phyloP scores from a whole-genome alignment of 1,284 basidiomycete genomes.

The Rhodotorula sp. region DNA sequence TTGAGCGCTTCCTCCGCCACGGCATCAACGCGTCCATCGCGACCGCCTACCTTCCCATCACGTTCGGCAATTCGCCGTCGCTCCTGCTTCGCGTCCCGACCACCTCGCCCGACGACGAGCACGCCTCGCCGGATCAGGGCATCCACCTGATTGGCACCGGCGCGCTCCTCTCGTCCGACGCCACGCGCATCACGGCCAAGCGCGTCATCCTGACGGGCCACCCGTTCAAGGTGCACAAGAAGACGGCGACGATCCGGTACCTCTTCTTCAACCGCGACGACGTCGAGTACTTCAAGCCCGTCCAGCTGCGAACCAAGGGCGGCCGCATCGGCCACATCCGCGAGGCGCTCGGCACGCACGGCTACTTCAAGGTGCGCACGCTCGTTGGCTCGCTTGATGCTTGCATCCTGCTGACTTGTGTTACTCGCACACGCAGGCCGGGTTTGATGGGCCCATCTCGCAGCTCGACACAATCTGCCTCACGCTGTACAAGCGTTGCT shows the following conservation, averaged over 20 bases:
- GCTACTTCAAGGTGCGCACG: conserved; percentile 79
- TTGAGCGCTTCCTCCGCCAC: conserved; percentile 86
- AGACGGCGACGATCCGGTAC: conserved; percentile 94
- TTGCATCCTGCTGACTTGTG: not conserved
- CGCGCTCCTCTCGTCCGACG: conserved; percentile 81
- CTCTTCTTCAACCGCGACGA: conserved; percentile 97
- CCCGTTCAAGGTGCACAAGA: conserved; percentile 96
- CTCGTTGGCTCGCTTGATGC: not conserved
- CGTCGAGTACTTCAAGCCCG: conserved; percentile 87
- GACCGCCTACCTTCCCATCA: conserved; percentile 83
- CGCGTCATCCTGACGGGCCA: conserved; percentile 91
- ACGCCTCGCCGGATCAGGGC: conserved; percentile 45
- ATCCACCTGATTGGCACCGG: conserved; percentile 82
- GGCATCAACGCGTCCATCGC: conserved; percentile 66
- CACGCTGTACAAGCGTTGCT: conserved; percentile 52
- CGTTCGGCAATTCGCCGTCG: conserved; percentile 64
- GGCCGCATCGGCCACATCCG: conserved; percentile 86
- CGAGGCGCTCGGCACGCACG: conserved; percentile 95
- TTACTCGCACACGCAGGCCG: conserved; percentile 26
- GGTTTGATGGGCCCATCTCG: conserved; percentile 91
- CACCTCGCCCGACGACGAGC: conserved; percentile 42
- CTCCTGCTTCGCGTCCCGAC: conserved; percentile 45
- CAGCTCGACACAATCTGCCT: conserved; percentile 68
- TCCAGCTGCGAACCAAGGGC: conserved; percentile 89
- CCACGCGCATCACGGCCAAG: conserved; percentile 88